phyloP scores from a whole-genome alignment of 192 early-diverging fungal species.

The Coemansia sp. region DNA sequence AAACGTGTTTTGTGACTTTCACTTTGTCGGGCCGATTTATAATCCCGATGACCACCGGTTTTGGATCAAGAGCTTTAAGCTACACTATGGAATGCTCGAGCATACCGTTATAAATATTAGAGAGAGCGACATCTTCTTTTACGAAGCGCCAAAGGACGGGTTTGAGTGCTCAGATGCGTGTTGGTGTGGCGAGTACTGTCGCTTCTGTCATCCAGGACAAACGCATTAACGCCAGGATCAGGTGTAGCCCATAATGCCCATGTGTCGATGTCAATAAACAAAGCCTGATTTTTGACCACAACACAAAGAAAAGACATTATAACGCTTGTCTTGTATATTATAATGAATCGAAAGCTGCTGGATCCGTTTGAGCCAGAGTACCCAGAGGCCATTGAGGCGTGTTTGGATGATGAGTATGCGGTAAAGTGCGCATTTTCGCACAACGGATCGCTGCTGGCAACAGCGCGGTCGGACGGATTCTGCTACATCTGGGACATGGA shows the following conservation, averaged over 20 bases:
- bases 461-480: constrained; percentile 74
- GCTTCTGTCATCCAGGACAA: background rate
- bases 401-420: constrained; percentile 68
- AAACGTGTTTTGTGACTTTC: background rate
- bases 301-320: background rate
- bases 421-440: constrained; percentile 73
- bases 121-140: background rate
- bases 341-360: constrained; percentile 58
- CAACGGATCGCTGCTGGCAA: constrained; percentile 77
- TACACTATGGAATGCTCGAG: background rate
- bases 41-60: background rate
- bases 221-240: too few relatives aligned
- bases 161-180: background rate
- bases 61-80: background rate
- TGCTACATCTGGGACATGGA: constrained; percentile 89
- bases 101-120: background rate
- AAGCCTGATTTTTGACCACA: background rate
- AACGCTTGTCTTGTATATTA: background rate
- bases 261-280: too few relatives aligned
- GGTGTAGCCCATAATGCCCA: too few relatives aligned
- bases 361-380: constrained; percentile 83
- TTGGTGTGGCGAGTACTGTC: background rate
- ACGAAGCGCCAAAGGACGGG: background rate
- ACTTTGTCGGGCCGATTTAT: background rate
- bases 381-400: constrained; percentile 75